A percentile compares a stretch with the other conserved stretches of the same genome.
Evolutionary conservation across 2,329 filamentous ascomycete genomes (phyloP).

Genomic region (Colletotrichum coccodes): DNA sequence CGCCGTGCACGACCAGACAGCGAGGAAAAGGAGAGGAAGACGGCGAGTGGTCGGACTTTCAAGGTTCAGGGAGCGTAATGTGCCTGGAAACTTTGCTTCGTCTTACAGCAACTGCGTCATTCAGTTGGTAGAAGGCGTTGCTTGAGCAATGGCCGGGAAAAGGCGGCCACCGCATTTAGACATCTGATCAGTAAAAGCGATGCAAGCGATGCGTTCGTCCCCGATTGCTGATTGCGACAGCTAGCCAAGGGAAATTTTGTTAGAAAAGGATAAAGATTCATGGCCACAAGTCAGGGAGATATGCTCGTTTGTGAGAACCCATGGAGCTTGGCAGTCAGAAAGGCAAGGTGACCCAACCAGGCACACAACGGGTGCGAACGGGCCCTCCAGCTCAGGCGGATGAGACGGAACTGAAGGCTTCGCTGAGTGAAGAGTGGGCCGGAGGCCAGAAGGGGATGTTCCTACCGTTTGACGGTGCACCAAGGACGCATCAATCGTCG

Average conservation of each 20-base stretch:
- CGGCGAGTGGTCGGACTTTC: conserved; percentile 95
- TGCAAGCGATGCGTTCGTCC: neutral
- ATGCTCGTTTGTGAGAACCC: neutral
- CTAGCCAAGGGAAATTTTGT: neutral
- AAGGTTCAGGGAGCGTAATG: conserved; percentile 55
- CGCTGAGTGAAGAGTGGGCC: conserved; percentile 1
- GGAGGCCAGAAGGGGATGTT: neutral
- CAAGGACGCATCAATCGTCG: neutral
- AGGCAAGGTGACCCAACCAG: neutral
- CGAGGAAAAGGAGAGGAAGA: conserved; percentile 98
- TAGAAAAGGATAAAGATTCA: conserved; percentile 19
- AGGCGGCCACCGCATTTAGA: neutral
- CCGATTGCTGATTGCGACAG: neutral
- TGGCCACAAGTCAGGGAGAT: conserved; percentile 1
- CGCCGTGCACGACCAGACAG: conserved; percentile 94
- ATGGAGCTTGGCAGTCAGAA: conserved; percentile 13
- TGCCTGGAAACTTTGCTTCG: neutral
- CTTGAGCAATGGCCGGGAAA: neutral
- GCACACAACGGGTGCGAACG: neutral
- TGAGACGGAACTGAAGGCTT: conserved; percentile 15
- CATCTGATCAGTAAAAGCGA: neutral
- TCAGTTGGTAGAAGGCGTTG: neutral
- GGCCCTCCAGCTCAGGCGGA: neutral
- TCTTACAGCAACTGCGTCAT: neutral
- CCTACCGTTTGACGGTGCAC: neutral